These are phyloP conservation scores for Fusarium sp. DNA, from an alignment of 2,329 filamentous ascomycete genomes.

Conservation along the genomic window DNA sequence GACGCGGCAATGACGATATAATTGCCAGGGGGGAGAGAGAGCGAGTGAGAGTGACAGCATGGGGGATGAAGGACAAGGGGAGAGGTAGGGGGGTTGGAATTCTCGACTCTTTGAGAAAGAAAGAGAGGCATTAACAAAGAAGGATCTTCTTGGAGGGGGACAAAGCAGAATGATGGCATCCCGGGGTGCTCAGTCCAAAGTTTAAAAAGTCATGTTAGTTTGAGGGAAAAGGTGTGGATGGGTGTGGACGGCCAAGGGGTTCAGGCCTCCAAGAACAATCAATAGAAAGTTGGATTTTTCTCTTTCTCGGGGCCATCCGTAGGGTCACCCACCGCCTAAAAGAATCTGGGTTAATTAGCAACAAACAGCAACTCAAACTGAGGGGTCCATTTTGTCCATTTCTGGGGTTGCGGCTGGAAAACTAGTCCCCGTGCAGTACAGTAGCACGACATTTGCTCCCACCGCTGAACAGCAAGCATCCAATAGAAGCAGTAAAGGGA, in stretches of 20 bases:
- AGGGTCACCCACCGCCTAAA: neutral
- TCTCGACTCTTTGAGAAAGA: neutral
- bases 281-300: neutral
- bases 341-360: neutral
- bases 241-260: neutral
- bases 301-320: neutral
- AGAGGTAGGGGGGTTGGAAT: neutral
- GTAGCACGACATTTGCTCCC: neutral
- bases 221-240: neutral
- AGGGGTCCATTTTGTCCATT: neutral
- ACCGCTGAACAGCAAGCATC: neutral
- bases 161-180: neutral
- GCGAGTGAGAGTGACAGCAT: slow-evolving; percentile 17
- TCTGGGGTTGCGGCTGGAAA: neutral
- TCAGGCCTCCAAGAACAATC: neutral
- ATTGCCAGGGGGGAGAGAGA: slow-evolving; percentile 26
- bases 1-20: slow-evolving; percentile 42
- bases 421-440: neutral
- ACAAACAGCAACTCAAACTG: neutral
- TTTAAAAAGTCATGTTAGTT: neutral
- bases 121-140: neutral
- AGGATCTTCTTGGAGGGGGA: neutral
- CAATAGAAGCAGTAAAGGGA: neutral
- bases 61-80: slow-evolving; percentile 1
- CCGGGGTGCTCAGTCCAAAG: slow-evolving; percentile 4